phyloP scores from a whole-genome alignment of 192 early-diverging fungal species.

The Coemansia sp. region DNA sequence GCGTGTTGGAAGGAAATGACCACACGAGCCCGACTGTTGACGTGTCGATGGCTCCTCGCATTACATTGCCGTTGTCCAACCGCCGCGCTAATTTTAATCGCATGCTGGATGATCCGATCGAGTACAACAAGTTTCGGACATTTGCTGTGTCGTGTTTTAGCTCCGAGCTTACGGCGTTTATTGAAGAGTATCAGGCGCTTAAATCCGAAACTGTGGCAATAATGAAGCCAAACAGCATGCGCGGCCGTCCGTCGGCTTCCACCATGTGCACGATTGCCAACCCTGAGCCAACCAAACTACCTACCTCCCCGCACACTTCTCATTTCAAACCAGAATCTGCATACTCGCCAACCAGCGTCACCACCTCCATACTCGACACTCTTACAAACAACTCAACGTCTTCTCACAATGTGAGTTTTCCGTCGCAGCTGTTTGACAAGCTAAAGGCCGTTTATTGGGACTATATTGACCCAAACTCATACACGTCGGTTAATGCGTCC shows the following conservation, averaged over 20 bases:
- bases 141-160: constrained; percentile 46
- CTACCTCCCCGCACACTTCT: background rate
- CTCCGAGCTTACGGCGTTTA: constrained; percentile 38
- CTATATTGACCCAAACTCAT: constrained; percentile 36
- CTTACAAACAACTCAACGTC: background rate
- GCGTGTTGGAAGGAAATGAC: background rate
- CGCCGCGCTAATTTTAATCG: constrained; percentile 27
- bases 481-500: constrained; percentile 28
- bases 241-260: background rate
- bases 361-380: constrained; percentile 18
- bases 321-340: too few species aligned
- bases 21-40: background rate
- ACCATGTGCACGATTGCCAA: background rate
- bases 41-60: too few species aligned
- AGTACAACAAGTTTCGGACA: constrained; percentile 24
- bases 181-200: constrained; percentile 44
- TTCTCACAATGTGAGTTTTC: background rate
- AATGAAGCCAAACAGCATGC: background rate
- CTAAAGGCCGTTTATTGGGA: constrained; percentile 16
- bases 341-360: constrained; percentile 4
- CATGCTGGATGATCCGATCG: constrained; percentile 26
- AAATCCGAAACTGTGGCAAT: constrained; percentile 14
- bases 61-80: background rate
- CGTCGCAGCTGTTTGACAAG: constrained; percentile 9
- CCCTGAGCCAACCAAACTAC: too few species aligned